Percentiles rank a stretch among this genome's conserved stretches.
These are phyloP conservation scores for Ichthyophthirius multifiliis DNA, from an alignment of 169 alveolate genomes.

Conservation along the genomic window DNA sequence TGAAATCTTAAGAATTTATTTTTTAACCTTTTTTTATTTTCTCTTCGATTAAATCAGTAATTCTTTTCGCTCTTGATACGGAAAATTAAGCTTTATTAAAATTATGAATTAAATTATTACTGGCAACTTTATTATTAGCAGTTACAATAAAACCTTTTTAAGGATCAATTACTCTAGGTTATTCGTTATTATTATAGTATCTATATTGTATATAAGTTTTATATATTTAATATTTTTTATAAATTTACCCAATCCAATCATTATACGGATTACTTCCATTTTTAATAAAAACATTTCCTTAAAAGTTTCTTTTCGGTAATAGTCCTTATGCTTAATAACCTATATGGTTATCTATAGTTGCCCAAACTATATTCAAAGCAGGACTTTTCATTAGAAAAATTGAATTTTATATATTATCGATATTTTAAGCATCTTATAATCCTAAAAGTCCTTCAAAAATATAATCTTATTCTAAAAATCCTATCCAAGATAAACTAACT, in stretches of 20 bases:
- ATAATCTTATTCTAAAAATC: slow-evolving; percentile 20
- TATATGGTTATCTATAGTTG: slow-evolving; percentile 65
- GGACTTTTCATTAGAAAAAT: slow-evolving; percentile 45
- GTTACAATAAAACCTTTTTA: slow-evolving; percentile 70
- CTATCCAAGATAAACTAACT: slow-evolving; percentile 34
- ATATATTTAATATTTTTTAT: not conserved
- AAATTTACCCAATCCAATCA: slow-evolving; percentile 50
- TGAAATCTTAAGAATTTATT: slow-evolving; percentile 52
- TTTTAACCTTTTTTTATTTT: slow-evolving; percentile 45
- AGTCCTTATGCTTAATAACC: slow-evolving; percentile 60
- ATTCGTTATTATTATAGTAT: slow-evolving; percentile 43
- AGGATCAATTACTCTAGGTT: slow-evolving; percentile 65
- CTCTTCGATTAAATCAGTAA: slow-evolving; percentile 48
- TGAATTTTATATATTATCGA: slow-evolving; percentile 23
- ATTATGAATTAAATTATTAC: slow-evolving; percentile 56
- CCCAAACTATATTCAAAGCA: slow-evolving; percentile 47
- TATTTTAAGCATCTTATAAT: not conserved
- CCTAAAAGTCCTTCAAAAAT: slow-evolving; percentile 5
- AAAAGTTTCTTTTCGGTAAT: slow-evolving; percentile 51
- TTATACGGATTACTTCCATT: slow-evolving; percentile 58
- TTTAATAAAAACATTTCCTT: slow-evolving; percentile 39
- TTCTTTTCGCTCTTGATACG: slow-evolving; percentile 74
- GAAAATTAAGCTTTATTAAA: slow-evolving; percentile 56
- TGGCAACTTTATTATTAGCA: slow-evolving; percentile 72
- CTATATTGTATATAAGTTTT: slow-evolving; percentile 13